phyloP scores from a whole-genome alignment of 805 yeast genomes.

The Torulaspora delbrueckii region DNA sequence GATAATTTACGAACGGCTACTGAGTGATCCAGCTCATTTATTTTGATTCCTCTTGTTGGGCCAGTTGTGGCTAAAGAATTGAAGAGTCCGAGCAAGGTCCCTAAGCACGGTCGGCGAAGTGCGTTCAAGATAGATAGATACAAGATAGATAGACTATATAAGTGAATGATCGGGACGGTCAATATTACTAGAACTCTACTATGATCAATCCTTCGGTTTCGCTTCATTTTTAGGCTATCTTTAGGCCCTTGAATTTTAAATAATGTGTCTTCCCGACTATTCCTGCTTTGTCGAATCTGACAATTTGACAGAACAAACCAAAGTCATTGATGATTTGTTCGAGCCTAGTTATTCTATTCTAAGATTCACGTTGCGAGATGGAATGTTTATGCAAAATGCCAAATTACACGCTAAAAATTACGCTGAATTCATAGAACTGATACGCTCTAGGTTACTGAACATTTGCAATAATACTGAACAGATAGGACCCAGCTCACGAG shows the following conservation, averaged over 20 bases:
- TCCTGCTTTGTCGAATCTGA: constrained; percentile 4
- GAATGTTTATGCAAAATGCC: constrained; percentile 9
- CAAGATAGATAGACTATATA: neutral
- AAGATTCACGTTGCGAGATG: constrained; percentile 14
- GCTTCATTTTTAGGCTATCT: neutral
- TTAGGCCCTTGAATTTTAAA: neutral
- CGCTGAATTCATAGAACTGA: constrained; percentile 42
- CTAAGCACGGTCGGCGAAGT: neutral
- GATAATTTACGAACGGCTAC: neutral
- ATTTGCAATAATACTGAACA: constrained; percentile 31
- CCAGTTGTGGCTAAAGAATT: no score
- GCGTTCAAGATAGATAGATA: neutral
- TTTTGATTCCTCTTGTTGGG: no score
- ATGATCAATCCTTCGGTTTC: no score
- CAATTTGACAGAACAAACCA: constrained; percentile 7
- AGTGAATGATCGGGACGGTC: neutral
- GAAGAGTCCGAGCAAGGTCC: neutral
- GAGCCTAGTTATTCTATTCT: constrained; percentile 23
- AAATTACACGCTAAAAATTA: constrained; percentile 25
- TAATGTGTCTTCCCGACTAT: neutral
- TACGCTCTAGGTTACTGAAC: constrained; percentile 38
- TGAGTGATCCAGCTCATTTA: neutral
- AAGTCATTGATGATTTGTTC: constrained; percentile 17
- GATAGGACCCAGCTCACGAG: constrained; percentile 22
- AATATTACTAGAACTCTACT: no score